Evolutionary conservation across 2,329 filamentous ascomycete species (phyloP), one percentile per base, ranked within the genome.

Genomic region (Epichloe gansuensis): DNA sequence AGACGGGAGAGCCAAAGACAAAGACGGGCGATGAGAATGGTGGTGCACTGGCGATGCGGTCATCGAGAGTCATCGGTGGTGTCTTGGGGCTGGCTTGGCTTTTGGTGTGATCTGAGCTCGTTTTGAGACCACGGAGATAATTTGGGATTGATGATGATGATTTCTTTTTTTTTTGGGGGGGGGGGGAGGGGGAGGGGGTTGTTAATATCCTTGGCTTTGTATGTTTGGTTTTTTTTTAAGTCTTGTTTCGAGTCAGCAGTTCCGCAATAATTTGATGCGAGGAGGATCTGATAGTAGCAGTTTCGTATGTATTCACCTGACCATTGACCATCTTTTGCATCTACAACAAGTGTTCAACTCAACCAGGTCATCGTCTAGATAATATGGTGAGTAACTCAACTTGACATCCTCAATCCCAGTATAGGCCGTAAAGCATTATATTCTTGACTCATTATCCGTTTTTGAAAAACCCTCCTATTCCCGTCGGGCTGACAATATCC

Each of bases 71-170:
- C 23, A 13, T 55, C 13, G 56, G 49, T 11, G 58, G 51, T 3
- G 43, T 58, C 2, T 17, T 59, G 21, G 44, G 52, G 11, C 36
- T 59, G 9, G 44, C 38, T 5, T 59, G 57, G 56, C 39, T 58
- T 31, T 49, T 59, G 15, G 17, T 50, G 12, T 52, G 25, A 13
- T 7, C 13, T 54, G 40, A 51, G 34, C 25, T 11, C 25, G 35
- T n/a, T 15, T 3, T 3, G 35, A 41, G 34, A 34, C 9, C 12
- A 13, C 6, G 27, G n/a, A 25, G 12, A 38, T 15, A n/a, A 15
- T 39, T 39, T 39, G 31, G 31, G 9, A 31, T 9, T 31, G 27
- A 31, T 31, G 31, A 31, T 31, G 31, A 31, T 31, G 27, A 21
- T 21, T 21, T 21, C 2, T 21, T 21, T 21, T 21, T 21, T 21